phyloP scores from a whole-genome alignment of 1,284 basidiomycete genomes.

The Malassezia psittaci region DNA sequence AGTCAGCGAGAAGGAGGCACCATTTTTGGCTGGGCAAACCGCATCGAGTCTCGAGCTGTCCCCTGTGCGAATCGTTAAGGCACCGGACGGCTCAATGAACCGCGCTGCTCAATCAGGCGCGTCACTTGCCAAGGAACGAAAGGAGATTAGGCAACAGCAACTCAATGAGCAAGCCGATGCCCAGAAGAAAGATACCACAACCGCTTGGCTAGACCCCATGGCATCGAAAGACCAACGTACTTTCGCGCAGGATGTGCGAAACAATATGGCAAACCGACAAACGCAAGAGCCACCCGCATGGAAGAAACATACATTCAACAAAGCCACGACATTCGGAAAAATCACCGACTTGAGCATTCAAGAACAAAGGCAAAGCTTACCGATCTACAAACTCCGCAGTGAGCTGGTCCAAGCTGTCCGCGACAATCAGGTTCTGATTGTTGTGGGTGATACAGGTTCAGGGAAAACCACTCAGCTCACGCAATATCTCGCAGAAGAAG shows the following conservation, averaged over 20 bases:
- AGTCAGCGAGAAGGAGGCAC: conserved; percentile 88
- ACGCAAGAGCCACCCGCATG: conserved; percentile 74
- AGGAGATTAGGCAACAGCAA: conserved; percentile 87
- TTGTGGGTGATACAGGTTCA: conserved; percentile 88
- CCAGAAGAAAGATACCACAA: conserved; percentile 79
- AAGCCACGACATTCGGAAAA: conserved; percentile 89
- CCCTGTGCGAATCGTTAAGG: conserved; percentile 78
- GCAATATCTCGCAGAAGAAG: conserved; percentile 80
- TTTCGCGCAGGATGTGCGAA: conserved; percentile 87
- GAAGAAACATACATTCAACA: conserved; percentile 88
- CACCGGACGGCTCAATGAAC: conserved; percentile 61
- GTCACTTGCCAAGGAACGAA: conserved; percentile 82
- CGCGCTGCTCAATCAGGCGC: conserved; percentile 87
- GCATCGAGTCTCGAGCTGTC: conserved; percentile 88
- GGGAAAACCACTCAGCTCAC: conserved; percentile 85
- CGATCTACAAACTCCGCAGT: conserved; percentile 92
- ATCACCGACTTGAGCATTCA: conserved; percentile 82
- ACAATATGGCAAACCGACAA: conserved; percentile 69
- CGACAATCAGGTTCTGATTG: conserved; percentile 87
- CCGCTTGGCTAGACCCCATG: conserved; percentile 98
- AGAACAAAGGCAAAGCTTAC: conserved; percentile 79
- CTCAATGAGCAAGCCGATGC: conserved; percentile 87
- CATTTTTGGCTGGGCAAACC: conserved; percentile 91
- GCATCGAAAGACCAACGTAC: conserved; percentile 71
- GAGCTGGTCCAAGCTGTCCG: conserved; percentile 79